Conservation (phyloP, 305 asterid species). For the Solanum hybrid region DNA sequence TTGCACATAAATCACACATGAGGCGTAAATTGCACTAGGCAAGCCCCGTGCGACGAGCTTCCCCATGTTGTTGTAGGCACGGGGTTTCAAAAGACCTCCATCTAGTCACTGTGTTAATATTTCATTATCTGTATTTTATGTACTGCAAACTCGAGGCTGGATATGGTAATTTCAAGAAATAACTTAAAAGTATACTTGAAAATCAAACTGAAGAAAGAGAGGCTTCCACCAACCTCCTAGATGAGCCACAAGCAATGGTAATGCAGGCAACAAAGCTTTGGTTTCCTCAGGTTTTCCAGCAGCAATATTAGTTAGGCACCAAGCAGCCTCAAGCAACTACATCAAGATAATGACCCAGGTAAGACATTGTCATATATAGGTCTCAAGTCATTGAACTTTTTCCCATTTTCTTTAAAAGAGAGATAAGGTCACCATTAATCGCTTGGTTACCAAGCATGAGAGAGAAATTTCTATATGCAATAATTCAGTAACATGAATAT, state of each 20-base stretch:
- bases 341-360: background rate
- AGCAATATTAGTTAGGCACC: conserved; percentile 96
- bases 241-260: conserved; percentile 91
- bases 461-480: background rate
- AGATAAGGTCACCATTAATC: background rate
- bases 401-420: background rate
- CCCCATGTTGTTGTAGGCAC: background rate
- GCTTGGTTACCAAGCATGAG: background rate
- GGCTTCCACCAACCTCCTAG: conserved; percentile 66
- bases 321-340: conserved; percentile 95
- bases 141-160: background rate
- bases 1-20: too few relatives aligned
- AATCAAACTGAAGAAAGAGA: background rate
- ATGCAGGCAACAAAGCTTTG: conserved; percentile 73
- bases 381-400: background rate
- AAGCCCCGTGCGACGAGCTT: background rate
- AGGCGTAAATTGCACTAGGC: background rate
- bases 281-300: conserved; percentile 96
- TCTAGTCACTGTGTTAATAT: background rate
- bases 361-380: background rate
- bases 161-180: background rate
- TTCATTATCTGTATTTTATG: background rate
- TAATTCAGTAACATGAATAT: background rate
- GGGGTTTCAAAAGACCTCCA: background rate
- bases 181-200: background rate